Evolutionary conservation across 2,329 filamentous ascomycete species (phyloP).

Genomic region (Aspergillus sp.): DNA sequence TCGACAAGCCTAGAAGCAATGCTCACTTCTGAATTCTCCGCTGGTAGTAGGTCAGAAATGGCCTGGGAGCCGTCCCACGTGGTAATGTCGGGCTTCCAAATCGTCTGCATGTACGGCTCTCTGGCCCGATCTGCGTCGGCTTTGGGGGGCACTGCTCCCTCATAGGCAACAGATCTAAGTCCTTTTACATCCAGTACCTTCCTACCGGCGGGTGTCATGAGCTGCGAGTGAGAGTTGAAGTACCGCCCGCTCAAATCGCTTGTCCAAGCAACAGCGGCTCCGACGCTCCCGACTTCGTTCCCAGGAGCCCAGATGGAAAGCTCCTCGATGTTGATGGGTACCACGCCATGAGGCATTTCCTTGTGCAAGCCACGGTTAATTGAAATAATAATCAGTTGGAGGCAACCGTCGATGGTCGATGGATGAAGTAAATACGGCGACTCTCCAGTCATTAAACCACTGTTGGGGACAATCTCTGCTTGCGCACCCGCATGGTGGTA

Average conservation of each 20-base stretch:
- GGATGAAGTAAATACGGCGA: conserved; percentile 7
- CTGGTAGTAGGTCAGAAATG: too few relatives aligned
- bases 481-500: background rate
- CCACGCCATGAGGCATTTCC: conserved; percentile 8
- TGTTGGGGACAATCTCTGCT: background rate
- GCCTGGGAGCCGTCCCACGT: too few relatives aligned
- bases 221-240: conserved; percentile 5
- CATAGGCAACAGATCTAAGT: conserved; percentile 9
- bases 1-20: too few relatives aligned
- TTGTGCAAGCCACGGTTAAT: conserved; percentile 7
- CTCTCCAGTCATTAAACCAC: conserved; percentile 2
- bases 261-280: conserved; percentile 6
- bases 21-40: too few relatives aligned
- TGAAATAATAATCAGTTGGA: conserved; percentile 14
- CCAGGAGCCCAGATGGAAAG: conserved; percentile 6
- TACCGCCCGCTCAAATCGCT: conserved; percentile 2
- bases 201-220: conserved; percentile 3
- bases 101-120: too few relatives aligned
- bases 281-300: background rate
- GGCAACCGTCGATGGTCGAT: conserved; percentile 9
- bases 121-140: too few relatives aligned
- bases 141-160: conserved; percentile 8
- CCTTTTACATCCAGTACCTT: conserved; percentile 9
- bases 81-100: background rate
- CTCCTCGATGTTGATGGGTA: conserved; percentile 11